Conservation (phyloP, 306 rosid genomes). For the Luffa aegyptiaca region DNA sequence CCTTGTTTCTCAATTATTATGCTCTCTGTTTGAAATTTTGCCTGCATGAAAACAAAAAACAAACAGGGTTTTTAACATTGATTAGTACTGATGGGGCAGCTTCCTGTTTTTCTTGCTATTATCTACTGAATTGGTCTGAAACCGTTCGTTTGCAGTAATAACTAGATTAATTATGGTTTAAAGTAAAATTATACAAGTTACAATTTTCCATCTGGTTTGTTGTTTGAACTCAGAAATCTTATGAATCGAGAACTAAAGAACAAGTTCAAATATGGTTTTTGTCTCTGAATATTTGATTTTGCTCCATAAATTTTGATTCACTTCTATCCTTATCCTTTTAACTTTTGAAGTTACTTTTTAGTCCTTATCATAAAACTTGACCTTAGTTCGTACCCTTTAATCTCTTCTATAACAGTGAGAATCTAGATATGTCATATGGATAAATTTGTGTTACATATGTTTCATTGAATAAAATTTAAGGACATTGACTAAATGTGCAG, state of each 20-base stretch:
- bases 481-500: neutral
- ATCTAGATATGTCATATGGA: neutral
- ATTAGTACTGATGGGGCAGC: constrained; percentile 1
- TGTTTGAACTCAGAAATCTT: neutral
- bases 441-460: neutral
- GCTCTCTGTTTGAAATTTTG: neutral
- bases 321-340: neutral
- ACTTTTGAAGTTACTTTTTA: neutral
- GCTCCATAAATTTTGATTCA: neutral
- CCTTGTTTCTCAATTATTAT: constrained; percentile 4
- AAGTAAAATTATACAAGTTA: neutral
- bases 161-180: neutral
- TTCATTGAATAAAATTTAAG: neutral
- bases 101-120: neutral
- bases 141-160: neutral
- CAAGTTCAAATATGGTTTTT: neutral
- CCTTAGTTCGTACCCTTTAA: neutral
- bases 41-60: constrained; percentile 6
- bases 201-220: neutral
- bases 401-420: neutral
- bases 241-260: neutral
- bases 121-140: neutral
- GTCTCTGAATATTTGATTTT: neutral
- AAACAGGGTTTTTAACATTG: neutral
- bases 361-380: neutral